Percentiles rank a stretch among this genome's conserved stretches.
These are phyloP conservation scores for Tagetes erecta DNA, from an alignment of 129 eudicot genomes.

Conservation along the genomic window DNA sequence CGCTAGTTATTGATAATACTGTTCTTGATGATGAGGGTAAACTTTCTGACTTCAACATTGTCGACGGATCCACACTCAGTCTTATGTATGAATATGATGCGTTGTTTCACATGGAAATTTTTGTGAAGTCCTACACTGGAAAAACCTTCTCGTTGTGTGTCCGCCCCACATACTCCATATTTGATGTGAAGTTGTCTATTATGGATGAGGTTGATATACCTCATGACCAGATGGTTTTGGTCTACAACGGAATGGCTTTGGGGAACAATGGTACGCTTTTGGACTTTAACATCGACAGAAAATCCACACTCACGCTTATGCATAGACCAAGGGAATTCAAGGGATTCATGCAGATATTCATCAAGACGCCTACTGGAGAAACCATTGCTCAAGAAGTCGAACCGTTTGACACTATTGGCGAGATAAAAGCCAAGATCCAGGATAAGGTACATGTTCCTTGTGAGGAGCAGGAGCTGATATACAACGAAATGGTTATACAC, in stretches of 20 bases:
- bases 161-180: background rate
- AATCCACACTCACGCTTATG: constrained; percentile 11
- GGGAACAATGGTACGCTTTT: background rate
- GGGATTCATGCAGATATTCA: background rate
- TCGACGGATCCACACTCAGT: background rate
- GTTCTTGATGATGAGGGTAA: constrained; percentile 7
- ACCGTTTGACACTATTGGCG: background rate
- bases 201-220: background rate
- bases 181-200: background rate
- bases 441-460: background rate
- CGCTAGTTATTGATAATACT: background rate
- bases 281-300: background rate
- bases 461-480: background rate
- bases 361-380: background rate
- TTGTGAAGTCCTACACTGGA: background rate
- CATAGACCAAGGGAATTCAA: background rate
- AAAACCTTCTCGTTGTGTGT: background rate
- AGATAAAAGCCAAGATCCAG: background rate
- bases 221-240: background rate
- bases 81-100: background rate
- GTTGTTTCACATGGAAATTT: background rate
- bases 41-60: constrained; percentile 8
- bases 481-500: background rate
- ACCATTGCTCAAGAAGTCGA: background rate
- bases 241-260: background rate